Evolutionary conservation across 192 early-diverging fungal species (phyloP).

Genomic region (Coemansia furcata): DNA sequence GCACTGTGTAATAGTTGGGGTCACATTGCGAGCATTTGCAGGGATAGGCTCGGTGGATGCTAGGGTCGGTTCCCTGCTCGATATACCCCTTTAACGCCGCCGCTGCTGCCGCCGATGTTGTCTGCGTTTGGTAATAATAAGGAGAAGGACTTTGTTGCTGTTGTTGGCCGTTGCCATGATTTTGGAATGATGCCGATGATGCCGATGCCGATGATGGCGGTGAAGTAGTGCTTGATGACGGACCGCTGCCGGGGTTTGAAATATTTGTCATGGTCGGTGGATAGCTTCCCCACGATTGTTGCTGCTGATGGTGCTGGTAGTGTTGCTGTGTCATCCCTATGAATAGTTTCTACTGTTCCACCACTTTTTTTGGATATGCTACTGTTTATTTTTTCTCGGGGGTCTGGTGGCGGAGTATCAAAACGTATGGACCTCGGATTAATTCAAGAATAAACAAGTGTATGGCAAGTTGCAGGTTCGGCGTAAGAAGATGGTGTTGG

Average conservation of each 20-base stretch:
- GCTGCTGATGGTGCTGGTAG: not conserved
- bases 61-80: not conserved
- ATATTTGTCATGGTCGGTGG: not conserved
- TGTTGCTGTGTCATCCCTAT: conserved; percentile 1
- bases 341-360: not conserved
- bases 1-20: conserved; percentile 47
- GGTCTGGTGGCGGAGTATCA: not conserved
- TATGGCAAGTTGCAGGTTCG: not conserved
- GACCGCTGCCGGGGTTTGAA: not conserved
- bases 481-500: not conserved
- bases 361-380: not conserved
- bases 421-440: not conserved
- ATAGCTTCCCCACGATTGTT: conserved; percentile 7
- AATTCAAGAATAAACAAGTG: not conserved
- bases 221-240: conserved; percentile 7
- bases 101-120: conserved; percentile 10
- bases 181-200: conserved; percentile 3
- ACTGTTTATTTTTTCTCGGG: not conserved
- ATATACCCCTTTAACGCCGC: conserved; percentile 2
- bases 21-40: conserved; percentile 54
- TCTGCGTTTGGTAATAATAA: not conserved
- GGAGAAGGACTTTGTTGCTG: conserved; percentile 15
- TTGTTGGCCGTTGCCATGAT: conserved; percentile 14
- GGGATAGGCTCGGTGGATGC: not conserved
- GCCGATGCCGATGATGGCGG: conserved; percentile 15